phyloP scores from a whole-genome alignment of 768 basidiomycete genomes.

The Kwoniella mangroviensis region DNA sequence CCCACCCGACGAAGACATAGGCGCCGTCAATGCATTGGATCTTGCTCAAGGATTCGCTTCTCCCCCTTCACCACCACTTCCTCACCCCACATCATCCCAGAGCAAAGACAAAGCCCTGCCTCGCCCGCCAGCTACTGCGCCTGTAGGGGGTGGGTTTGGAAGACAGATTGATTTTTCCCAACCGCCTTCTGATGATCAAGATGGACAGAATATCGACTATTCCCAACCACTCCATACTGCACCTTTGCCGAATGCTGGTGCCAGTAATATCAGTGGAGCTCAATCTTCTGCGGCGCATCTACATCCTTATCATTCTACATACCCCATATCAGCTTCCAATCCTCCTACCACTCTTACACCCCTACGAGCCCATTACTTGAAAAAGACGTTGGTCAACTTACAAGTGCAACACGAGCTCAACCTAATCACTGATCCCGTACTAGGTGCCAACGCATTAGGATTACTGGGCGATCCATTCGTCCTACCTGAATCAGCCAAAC shows the following conservation, averaged over 20 bases:
- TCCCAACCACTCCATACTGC: neutral
- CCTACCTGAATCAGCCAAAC: conserved; percentile 51
- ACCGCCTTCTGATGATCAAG: neutral
- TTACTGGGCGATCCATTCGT: conserved; percentile 88
- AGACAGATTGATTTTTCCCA: neutral
- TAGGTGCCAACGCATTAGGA: conserved; percentile 66
- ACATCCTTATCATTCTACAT: conserved; percentile 38
- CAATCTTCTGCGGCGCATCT: conserved; percentile 40
- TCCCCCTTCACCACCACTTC: conserved; percentile 41
- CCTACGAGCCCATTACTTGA: conserved; percentile 94
- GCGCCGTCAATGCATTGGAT: conserved; percentile 35
- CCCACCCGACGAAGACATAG: conserved; percentile 36
- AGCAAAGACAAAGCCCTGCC: conserved; percentile 5
- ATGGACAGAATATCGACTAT: neutral
- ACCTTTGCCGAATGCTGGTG: neutral
- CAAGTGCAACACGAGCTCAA: conserved; percentile 82
- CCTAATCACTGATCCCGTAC: conserved; percentile 62
- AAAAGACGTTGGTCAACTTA: conserved; percentile 88
- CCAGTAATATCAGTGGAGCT: neutral
- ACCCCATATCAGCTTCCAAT: conserved; percentile 20
- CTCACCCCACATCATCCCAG: neutral
- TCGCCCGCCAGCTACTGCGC: conserved; percentile 1
- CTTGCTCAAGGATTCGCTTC: conserved; percentile 38
- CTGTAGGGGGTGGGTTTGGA: neutral
- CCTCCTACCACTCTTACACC: conserved; percentile 68